These are phyloP conservation scores for Talaromyces funiculosus DNA, from an alignment of 2,329 filamentous ascomycete genomes.

Conservation along the genomic window DNA sequence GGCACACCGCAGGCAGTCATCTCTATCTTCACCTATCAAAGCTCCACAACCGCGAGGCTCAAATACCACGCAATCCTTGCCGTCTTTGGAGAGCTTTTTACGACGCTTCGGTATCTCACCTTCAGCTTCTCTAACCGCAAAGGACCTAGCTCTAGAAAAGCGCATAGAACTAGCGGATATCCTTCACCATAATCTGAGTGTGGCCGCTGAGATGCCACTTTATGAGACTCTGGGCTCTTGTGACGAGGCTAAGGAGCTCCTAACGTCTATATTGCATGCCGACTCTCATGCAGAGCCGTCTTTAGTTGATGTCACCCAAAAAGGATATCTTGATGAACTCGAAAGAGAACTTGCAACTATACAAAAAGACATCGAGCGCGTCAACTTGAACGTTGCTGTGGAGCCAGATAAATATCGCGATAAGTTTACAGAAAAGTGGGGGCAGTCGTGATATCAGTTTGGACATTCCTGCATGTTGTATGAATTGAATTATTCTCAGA, in stretches of 20 bases:
- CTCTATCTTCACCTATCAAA: slow-evolving; percentile 9
- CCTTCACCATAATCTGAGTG: slow-evolving; percentile 22
- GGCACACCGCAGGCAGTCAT: slow-evolving; percentile 13
- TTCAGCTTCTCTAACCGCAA: slow-evolving; percentile 11
- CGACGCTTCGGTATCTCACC: slow-evolving; percentile 30
- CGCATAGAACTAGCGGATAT: slow-evolving; percentile 24
- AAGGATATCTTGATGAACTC: slow-evolving; percentile 24
- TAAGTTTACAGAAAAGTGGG: slow-evolving; percentile 7
- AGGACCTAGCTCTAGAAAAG: slow-evolving; percentile 25
- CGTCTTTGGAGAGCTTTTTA: slow-evolving; percentile 26
- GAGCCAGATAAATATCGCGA: background rate
- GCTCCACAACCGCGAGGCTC: slow-evolving; percentile 6
- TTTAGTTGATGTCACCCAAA: slow-evolving; percentile 24
- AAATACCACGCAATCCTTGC: slow-evolving; percentile 6
- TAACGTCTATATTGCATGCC: slow-evolving; percentile 26
- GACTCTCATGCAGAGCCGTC: slow-evolving; percentile 19
- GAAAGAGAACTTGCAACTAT: slow-evolving; percentile 27
- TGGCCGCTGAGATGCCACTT: slow-evolving; percentile 27
- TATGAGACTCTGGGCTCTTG: slow-evolving; percentile 24
- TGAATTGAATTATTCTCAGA: background rate
- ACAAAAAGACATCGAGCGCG: slow-evolving; percentile 29
- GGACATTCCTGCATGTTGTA: background rate
- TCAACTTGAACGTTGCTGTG: slow-evolving; percentile 31
- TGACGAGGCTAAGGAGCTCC: slow-evolving; percentile 29
- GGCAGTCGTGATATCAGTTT: background rate